Conservation (phyloP, 805 yeast species). For the Starmerella bacillaris region DNA sequence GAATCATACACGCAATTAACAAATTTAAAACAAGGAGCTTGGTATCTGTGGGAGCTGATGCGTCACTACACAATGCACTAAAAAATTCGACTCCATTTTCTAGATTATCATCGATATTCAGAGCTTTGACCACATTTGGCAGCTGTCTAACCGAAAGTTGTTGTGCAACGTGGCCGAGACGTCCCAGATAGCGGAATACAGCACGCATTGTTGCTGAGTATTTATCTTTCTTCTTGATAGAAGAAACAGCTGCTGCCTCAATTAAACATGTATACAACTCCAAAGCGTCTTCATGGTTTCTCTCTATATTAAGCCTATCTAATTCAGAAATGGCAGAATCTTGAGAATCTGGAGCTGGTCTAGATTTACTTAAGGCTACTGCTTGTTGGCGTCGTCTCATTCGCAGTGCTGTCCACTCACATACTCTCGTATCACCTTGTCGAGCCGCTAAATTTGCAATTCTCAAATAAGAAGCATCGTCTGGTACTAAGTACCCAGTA, state of each 20-base stretch:
- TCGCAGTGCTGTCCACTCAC: slow-evolving; percentile 20
- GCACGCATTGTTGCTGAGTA: slow-evolving; percentile 10
- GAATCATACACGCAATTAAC: slow-evolving; percentile 9
- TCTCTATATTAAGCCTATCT: background rate
- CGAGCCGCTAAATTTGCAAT: slow-evolving; percentile 18
- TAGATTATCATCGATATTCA: slow-evolving; percentile 4
- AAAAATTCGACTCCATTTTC: slow-evolving; percentile 7
- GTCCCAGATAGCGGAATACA: slow-evolving; percentile 15
- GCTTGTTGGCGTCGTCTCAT: slow-evolving; percentile 17
- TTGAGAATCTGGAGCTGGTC: background rate
- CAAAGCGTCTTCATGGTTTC: slow-evolving; percentile 1
- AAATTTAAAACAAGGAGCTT: slow-evolving; percentile 17
- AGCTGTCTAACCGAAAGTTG: slow-evolving; percentile 12
- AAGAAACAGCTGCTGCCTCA: slow-evolving; percentile 14
- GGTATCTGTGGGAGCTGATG: slow-evolving; percentile 8
- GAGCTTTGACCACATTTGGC: slow-evolving; percentile 13
- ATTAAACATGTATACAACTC: slow-evolving; percentile 12
- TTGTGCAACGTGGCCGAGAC: slow-evolving; percentile 15
- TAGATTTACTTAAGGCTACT: slow-evolving; percentile 1
- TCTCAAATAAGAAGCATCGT: slow-evolving; percentile 18
- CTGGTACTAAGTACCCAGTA: slow-evolving; percentile 21
- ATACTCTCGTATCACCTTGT: slow-evolving; percentile 18
- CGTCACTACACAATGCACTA: slow-evolving; percentile 8
- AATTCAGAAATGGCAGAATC: background rate
- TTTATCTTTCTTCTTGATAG: slow-evolving; percentile 3